Evolutionary conservation across 2,329 filamentous ascomycete species (phyloP), one percentile per base, ranked within the genome.

Genomic region (Coniella lustricola): DNA sequence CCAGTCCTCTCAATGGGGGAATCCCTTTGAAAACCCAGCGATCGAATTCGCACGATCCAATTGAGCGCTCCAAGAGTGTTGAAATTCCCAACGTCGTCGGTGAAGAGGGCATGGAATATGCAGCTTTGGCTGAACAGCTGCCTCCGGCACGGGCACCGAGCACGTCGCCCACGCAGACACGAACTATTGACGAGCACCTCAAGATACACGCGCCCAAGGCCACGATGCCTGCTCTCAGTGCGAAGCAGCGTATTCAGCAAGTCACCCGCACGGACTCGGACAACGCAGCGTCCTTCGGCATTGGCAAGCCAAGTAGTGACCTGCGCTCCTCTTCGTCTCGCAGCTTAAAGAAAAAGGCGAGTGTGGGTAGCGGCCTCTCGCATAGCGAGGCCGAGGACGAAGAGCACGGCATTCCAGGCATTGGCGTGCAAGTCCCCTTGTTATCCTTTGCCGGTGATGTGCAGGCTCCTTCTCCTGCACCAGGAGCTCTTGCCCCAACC

Each of bases 231-330:
- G 81, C 80, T 39, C 80, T 81, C 17, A 93, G 84, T 59, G 90
- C 90, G 51, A 93, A 90, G 68, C 81, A 87, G 63, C 81, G 86
- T 60, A 88, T 96, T 44, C 81, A 85, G 62, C 75, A 79, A 13
- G 90, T 96, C 52, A 96, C 91, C 31, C 84, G 88, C 56, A 96
- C 90, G 56, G 90, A 96, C 68, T 95, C 89, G n/a, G 81, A 84
- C 41, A 82, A 84, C 63, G 90, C 89, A 53, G 88, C 87, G 16
- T 81, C 86, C n/a, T 89, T 84, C 52, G 90, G 90, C 54, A 81
- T 95, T 61, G 89, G 88, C 55, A 84, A 82, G 49, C 74, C 81
- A 34, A 74, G 75, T 49, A 73, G 74, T 47, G 70, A 85, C 42
- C 64, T 71, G 61, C 57, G 64, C 48, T 64, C 72, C 47, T 60